Evolutionary conservation across 2,329 filamentous ascomycete genomes (phyloP), one percentile per base, ranked within the genome.

Genomic region (Fusarium camptoceras): DNA sequence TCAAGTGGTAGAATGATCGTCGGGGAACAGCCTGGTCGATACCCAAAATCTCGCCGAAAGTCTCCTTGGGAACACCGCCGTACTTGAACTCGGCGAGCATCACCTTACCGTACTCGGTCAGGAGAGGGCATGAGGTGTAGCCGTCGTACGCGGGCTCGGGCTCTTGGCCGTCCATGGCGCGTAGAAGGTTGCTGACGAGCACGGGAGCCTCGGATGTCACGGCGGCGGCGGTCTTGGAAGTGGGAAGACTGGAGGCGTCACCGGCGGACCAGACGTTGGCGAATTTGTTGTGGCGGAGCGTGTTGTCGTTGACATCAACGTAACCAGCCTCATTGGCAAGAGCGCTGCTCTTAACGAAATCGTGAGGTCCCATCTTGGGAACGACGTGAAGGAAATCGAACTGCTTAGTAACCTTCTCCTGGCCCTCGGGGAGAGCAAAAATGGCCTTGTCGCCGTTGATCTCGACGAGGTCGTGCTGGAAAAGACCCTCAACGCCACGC

Each of bases 51-150:
- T 81, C 77, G 7, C 79, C 82, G 66, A 91, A 91, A 1, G 88
- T 90, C 81, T 91, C 88, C 75, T 90, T 89, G 9, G 88, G 87
- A 68, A 82, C 82, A 11, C 86, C 87, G 3, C 86, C 88, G 65
- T 91, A 91, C 79, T 88, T 89, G 81, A 91, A 91, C 76, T 91
- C 88, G 0, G 87, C 87, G 11, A 91, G 84, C 22, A 91, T 80
- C 3, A 91, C 87, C 79, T 90, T 89, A 62, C 86, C 86, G 66
- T 89, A 88, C 70, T 88, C 82, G 3, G 85, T 87, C 62, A 83
- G 46, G 3, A 88, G 79, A 8, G 86, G 86, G 72, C 86, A 88
- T 0, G 85, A 87, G 7, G 86, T 86, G 76, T 88, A 88, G 4
- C 86, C 86, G 64, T 88, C 85, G 59, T 88, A 88, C 2, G 67